These are phyloP conservation scores for Saccharomyces pastorianus DNA, from an alignment of 1,139 yeast species.

Conservation along the genomic window DNA sequence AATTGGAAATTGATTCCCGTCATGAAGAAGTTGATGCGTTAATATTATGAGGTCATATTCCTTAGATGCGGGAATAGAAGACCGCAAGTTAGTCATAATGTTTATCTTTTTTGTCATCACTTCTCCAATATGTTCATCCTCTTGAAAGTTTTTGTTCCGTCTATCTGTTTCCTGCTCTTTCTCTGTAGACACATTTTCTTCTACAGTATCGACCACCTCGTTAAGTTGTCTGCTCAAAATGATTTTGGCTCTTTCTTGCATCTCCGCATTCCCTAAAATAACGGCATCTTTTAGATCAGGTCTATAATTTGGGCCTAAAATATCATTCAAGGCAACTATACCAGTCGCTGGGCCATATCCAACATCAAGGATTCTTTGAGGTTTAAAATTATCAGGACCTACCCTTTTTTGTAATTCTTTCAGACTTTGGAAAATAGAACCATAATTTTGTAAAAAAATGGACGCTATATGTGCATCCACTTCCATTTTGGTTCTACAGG, in stretches of 20 bases:
- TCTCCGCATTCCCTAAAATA: constrained; percentile 61
- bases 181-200: constrained; percentile 12
- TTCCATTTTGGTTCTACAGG: constrained; percentile 50
- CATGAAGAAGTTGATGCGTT: constrained; percentile 64
- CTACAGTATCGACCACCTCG: constrained; percentile 36
- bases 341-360: constrained; percentile 95
- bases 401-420: constrained; percentile 55
- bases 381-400: constrained; percentile 45
- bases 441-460: constrained; percentile 77
- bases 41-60: constrained; percentile 79
- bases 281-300: constrained; percentile 66
- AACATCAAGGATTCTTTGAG: constrained; percentile 62
- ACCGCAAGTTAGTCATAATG: constrained; percentile 46
- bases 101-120: constrained; percentile 50
- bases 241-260: constrained; percentile 75
- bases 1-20: constrained; percentile 54
- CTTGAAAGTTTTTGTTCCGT: constrained; percentile 21
- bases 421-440: constrained; percentile 59
- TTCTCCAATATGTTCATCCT: constrained; percentile 43
- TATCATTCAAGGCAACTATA: constrained; percentile 75
- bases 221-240: constrained; percentile 61
- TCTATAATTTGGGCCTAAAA: constrained; percentile 55
- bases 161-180: constrained; percentile 16
- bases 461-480: constrained; percentile 81
- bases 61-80: constrained; percentile 38